Base-by-base conservation (phyloP, 805 yeast species). In the fission yeast (Schizosaccharomyces pombe) region DNA sequence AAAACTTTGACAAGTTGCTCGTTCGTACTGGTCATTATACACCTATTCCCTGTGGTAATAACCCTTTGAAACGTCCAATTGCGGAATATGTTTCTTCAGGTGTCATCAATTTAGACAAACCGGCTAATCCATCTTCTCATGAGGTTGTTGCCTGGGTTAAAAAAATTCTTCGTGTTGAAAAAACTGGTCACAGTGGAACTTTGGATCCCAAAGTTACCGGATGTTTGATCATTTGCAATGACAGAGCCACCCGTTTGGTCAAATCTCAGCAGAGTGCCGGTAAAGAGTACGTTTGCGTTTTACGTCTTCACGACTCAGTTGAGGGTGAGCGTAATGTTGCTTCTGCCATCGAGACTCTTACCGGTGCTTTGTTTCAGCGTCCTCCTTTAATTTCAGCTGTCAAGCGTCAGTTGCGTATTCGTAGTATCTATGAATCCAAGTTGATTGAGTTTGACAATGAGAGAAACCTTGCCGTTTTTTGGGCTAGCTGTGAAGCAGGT, bases 401-500 rank as follows among this genome's bases (percentile, higher is more conserved):
- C 67, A 91, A 91, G 76, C 83, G 98, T 75, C 98, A 91, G 74
- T 76, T 91, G 69, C 84, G 98, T 76, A 95, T 91, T 58, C 80
- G 98, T 72, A 91, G 96, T 60, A 87, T 91, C 66, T 91, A 91
- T 70, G 97, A 91, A 67, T 84, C 95, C 59, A 86, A 89, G 60
- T 75, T 91, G 67, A 79, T 91, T 64, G 98, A 91, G 72, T 91
- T 91, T 65, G 98, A 87, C 72, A 83, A 86, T 71, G 87, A 91
- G 72, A 82, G 97, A 70, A 89, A 91, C 63, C 75, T 91, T 58
- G 94, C 94, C 73, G 97, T 91, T 34, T 91, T 91, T 74, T 91
- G 98, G 98, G 98, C 97, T 57, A 83, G 94, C 47, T 91, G 98
- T 77, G 98, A 91, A 75, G 98, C 98, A 58, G 98, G 98, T 72